Percentiles rank a stretch among this genome's conserved stretches.
Conservation (phyloP, 495 filamentous ascomycete genomes). For the Bathelium albidoporum region DNA sequence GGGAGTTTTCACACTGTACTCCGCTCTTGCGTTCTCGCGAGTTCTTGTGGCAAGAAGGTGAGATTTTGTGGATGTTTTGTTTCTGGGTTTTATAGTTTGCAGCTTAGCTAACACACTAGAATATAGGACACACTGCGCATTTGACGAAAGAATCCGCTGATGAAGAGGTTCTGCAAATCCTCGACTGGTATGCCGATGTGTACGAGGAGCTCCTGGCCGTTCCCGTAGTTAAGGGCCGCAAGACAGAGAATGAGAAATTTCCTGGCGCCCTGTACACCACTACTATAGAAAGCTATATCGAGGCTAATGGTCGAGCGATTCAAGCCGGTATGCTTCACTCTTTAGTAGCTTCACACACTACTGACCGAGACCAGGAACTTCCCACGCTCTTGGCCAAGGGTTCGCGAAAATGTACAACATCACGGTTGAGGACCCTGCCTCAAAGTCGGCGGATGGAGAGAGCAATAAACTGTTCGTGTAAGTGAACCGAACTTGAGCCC, state of each 20-base stretch:
- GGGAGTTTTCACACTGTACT: constrained; percentile 97
- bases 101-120: no score
- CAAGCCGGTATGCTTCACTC: not conserved
- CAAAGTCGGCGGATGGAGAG: not conserved
- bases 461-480: not conserved
- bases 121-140: constrained; percentile 67
- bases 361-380: not conserved
- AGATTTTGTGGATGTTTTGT: no score
- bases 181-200: constrained; percentile 83
- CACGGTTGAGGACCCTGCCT: not conserved
- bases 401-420: not conserved
- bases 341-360: not conserved
- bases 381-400: not conserved
- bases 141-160: constrained; percentile 65
- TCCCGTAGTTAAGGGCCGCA: constrained; percentile 79
- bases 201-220: constrained; percentile 92
- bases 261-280: not conserved
- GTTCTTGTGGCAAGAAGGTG: constrained; percentile 94
- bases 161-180: constrained; percentile 79
- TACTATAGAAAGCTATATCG: not conserved
- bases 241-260: constrained; percentile 82
- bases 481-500: no score
- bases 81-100: no score
- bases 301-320: not conserved
- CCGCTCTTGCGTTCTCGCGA: constrained; percentile 88